These are phyloP conservation scores for Fusarium tupiense DNA, from an alignment of 2,329 filamentous ascomycete species.

Conservation along the genomic window DNA sequence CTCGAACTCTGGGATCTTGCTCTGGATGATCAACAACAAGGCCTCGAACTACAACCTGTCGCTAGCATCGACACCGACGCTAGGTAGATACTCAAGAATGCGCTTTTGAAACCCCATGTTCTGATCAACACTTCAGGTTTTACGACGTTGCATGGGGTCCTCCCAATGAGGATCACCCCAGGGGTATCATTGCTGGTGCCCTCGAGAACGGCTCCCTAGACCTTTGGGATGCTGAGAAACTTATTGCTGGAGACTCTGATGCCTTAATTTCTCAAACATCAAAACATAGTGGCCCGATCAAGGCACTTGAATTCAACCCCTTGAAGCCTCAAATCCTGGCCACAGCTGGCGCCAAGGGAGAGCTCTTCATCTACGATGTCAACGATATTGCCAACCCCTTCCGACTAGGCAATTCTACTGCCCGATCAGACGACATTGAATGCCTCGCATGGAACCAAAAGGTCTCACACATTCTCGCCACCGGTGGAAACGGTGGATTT, in stretches of 20 bases:
- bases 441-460: constrained; percentile 99
- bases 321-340: constrained; percentile 90
- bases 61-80: constrained; percentile 88
- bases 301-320: constrained; percentile 96
- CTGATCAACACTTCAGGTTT: constrained; percentile 69
- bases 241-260: constrained; percentile 68
- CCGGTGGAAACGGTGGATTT: constrained; percentile 90
- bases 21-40: constrained; percentile 79
- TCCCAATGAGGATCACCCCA: constrained; percentile 78
- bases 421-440: constrained; percentile 93
- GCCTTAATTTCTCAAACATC: constrained; percentile 86
- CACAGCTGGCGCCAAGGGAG: constrained; percentile 92
- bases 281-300: constrained; percentile 93
- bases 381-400: constrained; percentile 90
- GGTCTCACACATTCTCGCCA: constrained; percentile 94
- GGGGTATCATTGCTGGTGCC: constrained; percentile 92
- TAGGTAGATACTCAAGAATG: constrained; percentile 66
- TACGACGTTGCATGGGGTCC: constrained; percentile 97
- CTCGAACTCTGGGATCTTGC: constrained; percentile 95
- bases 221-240: constrained; percentile 87
- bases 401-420: constrained; percentile 85
- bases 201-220: constrained; percentile 94
- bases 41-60: constrained; percentile 85
- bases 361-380: constrained; percentile 94
- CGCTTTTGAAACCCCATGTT: constrained; percentile 5